These are phyloP conservation scores for Sporisorium scitamineum DNA, from an alignment of 1,284 basidiomycete species.

Conservation along the genomic window DNA sequence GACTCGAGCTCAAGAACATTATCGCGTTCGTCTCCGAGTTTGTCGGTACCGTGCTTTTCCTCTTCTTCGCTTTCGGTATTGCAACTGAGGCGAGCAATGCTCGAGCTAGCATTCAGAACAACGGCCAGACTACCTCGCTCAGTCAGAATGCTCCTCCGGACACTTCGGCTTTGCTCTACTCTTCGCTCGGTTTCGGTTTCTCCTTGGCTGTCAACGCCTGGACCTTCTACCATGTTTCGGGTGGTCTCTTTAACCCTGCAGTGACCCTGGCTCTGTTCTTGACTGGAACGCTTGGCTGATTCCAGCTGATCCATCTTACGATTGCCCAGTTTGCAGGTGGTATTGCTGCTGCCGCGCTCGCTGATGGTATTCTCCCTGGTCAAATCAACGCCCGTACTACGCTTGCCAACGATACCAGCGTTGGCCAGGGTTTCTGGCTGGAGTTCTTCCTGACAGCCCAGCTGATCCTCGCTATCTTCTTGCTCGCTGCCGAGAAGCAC, in stretches of 20 bases:
- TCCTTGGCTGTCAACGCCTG: conserved; percentile 64
- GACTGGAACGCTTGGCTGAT: conserved; percentile 70
- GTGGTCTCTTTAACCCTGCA: conserved; percentile 70
- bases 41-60: conserved; percentile 71
- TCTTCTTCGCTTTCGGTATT: conserved; percentile 60
- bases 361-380: conserved; percentile 70
- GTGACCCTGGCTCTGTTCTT: conserved; percentile 71
- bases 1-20: conserved; percentile 73
- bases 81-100: conserved; percentile 50
- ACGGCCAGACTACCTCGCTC: conserved; percentile 27
- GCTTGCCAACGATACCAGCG: conserved; percentile 63
- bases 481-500: conserved; percentile 73
- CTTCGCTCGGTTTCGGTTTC: conserved; percentile 72
- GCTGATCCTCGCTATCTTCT: conserved; percentile 70
- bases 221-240: conserved; percentile 55
- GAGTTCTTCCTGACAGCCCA: conserved; percentile 72
- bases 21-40: conserved; percentile 72
- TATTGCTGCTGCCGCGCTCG: conserved; percentile 71
- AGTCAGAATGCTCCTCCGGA: conserved; percentile 36
- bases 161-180: conserved; percentile 70
- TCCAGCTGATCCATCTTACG: conserved; percentile 70
- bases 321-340: conserved; percentile 71
- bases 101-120: conserved; percentile 23
- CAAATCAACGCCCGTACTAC: conserved; percentile 69
- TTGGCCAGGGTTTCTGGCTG: conserved; percentile 65